phyloP scores from a whole-genome alignment of 1,284 basidiomycete species.

The Golubevia sp. region DNA sequence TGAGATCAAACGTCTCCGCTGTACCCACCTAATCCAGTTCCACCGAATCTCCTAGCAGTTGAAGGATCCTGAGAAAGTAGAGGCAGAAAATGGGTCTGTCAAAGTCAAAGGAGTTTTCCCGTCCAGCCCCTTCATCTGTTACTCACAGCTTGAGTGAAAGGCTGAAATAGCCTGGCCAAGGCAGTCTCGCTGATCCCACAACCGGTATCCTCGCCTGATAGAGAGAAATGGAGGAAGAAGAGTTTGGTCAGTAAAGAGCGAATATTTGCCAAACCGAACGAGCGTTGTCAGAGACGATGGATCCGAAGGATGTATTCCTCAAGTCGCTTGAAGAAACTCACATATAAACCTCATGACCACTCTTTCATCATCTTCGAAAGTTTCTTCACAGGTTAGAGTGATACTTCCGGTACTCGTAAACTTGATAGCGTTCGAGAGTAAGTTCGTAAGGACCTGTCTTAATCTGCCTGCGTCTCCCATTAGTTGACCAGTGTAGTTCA shows the following conservation, averaged over 20 bases:
- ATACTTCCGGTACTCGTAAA: slow-evolving; percentile 47
- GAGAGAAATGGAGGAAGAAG: no score
- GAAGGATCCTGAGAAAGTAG: no score
- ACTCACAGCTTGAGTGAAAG: slow-evolving; percentile 52
- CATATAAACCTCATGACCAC: slow-evolving; percentile 46
- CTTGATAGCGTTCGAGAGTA: slow-evolving; percentile 56
- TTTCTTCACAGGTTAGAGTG: slow-evolving; percentile 39
- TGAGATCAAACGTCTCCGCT: no score
- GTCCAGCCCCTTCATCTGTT: no score
- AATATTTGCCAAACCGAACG: slow-evolving; percentile 35
- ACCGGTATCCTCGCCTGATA: slow-evolving; percentile 50
- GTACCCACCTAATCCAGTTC: no score
- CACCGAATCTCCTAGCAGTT: slow-evolving; percentile 47
- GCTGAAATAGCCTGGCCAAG: slow-evolving; percentile 43
- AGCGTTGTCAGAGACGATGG: slow-evolving; percentile 40
- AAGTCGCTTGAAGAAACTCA: slow-evolving; percentile 48
- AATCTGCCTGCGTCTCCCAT: slow-evolving; percentile 48
- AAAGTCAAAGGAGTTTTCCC: no score
- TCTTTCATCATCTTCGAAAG: slow-evolving; percentile 29
- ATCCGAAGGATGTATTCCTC: slow-evolving; percentile 45
- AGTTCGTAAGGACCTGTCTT: slow-evolving; percentile 52
- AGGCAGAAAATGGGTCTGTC: no score
- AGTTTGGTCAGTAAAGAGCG: no score
- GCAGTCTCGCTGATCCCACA: slow-evolving; percentile 44
- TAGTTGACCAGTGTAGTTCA: slow-evolving; percentile 41